These are phyloP conservation scores for Stagonosporopsis tanaceti DNA, from an alignment of 2,329 filamentous ascomycete genomes.

Conservation along the genomic window DNA sequence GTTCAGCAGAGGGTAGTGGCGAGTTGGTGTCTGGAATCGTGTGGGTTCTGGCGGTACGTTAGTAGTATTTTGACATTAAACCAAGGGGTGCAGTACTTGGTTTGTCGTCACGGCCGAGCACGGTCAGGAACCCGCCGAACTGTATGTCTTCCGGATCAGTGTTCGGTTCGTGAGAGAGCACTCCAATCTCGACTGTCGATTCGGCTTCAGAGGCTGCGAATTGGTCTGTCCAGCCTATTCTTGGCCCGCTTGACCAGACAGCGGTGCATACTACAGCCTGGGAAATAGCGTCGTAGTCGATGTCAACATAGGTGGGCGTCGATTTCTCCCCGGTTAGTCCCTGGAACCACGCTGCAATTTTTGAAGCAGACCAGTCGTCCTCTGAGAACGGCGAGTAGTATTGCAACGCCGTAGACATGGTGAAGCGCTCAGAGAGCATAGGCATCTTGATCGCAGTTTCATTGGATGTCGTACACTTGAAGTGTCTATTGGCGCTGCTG, in stretches of 20 bases:
- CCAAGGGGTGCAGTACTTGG: conserved; percentile 57
- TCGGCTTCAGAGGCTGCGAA: conserved; percentile 44
- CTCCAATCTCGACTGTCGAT: conserved; percentile 79
- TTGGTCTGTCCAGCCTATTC: conserved; percentile 57
- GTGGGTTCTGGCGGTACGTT: conserved; percentile 65
- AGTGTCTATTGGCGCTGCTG: conserved; percentile 41
- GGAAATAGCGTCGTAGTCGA: conserved; percentile 77
- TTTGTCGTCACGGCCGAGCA: conserved; percentile 76
- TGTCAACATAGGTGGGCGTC: conserved; percentile 72
- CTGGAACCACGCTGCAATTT: neutral
- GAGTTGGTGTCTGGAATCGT: conserved; percentile 85
- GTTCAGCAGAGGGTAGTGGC: conserved; percentile 68
- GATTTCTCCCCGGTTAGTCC: conserved; percentile 15
- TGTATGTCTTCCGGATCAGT: conserved; percentile 77
- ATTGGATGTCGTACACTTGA: conserved; percentile 62
- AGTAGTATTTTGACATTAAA: conserved; percentile 1
- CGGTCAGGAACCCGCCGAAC: conserved; percentile 78
- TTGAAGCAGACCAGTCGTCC: conserved; percentile 4
- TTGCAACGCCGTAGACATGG: conserved; percentile 70
- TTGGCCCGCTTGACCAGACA: conserved; percentile 60
- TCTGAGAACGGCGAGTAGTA: conserved; percentile 65
- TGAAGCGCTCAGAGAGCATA: conserved; percentile 65
- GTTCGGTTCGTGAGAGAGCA: conserved; percentile 72
- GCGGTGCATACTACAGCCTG: conserved; percentile 71
- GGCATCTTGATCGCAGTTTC: conserved; percentile 70